phyloP scores from a whole-genome alignment of 176 grass and related monocot species.

The Secale cereale region DNA sequence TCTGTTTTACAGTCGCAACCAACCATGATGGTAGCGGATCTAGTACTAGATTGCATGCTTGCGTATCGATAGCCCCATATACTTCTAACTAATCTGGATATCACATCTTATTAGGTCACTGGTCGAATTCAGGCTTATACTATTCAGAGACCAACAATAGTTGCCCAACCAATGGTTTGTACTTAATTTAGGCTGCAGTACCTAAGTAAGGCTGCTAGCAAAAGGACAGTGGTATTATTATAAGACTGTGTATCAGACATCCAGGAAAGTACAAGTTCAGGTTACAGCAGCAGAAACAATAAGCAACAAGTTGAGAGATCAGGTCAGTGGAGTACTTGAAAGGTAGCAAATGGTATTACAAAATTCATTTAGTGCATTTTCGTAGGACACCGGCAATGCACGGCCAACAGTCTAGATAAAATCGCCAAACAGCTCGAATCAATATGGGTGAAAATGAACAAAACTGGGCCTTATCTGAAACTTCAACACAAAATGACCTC shows the following conservation, averaged over 20 bases:
- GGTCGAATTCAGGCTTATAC: conserved; percentile 27
- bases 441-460: not conserved
- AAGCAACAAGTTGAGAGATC: not conserved
- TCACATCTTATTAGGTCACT: conserved; percentile 43
- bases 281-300: not conserved
- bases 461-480: too few relatives aligned
- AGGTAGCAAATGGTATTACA: not conserved
- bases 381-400: not conserved
- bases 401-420: not conserved
- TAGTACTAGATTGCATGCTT: conserved; percentile 45
- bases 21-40: conserved; percentile 5
- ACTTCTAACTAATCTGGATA: not conserved
- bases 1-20: not conserved
- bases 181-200: not conserved
- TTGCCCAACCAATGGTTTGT: conserved; percentile 22
- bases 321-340: not conserved
- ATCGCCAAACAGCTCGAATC: not conserved
- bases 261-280: not conserved
- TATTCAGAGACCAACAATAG: conserved; percentile 39
- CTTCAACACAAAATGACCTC: too few relatives aligned
- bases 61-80: conserved; percentile 9
- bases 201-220: conserved; percentile 17
- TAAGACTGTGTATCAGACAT: conserved; percentile 2
- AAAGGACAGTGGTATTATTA: not conserved
- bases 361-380: not conserved